phyloP scores from a whole-genome alignment of 495 filamentous ascomycete genomes.

The Trichoderma gamsii region DNA sequence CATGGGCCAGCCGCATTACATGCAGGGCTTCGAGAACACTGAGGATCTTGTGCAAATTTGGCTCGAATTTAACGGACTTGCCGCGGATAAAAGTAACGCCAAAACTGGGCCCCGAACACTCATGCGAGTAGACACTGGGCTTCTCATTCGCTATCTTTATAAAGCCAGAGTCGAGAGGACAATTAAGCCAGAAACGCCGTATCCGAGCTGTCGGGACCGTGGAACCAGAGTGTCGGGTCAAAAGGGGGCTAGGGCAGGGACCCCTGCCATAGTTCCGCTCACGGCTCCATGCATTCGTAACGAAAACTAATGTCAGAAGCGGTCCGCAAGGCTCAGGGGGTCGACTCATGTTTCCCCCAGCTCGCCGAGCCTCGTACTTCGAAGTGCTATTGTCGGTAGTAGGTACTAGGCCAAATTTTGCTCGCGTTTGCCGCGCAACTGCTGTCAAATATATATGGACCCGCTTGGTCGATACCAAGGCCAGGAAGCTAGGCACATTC shows the following conservation, averaged over 20 bases:
- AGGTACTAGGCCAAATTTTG: not conserved
- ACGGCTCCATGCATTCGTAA: constrained; percentile 5
- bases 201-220: not conserved
- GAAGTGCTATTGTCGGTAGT: not conserved
- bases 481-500: too few relatives aligned
- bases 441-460: not conserved
- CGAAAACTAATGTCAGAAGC: constrained; percentile 11
- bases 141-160: not conserved
- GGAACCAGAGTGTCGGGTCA: not conserved
- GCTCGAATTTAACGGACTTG: not conserved
- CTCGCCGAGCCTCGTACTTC: not conserved
- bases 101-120: not conserved
- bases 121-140: not conserved
- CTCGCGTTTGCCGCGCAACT: not conserved
- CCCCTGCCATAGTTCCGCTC: constrained; percentile 9
- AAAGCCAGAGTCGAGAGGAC: not conserved
- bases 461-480: not conserved
- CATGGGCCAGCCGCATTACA: not conserved
- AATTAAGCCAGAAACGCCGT: constrained; percentile 10
- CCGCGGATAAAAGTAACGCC: not conserved
- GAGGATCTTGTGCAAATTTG: not conserved
- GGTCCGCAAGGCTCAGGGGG: constrained; percentile 4
- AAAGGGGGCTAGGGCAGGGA: constrained; percentile 11
- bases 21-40: not conserved
- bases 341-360: not conserved